Evolutionary conservation across 1,284 basidiomycete species (phyloP), one percentile per base, ranked within the genome.

Genomic region (Sanguinoderma infundibulare): DNA sequence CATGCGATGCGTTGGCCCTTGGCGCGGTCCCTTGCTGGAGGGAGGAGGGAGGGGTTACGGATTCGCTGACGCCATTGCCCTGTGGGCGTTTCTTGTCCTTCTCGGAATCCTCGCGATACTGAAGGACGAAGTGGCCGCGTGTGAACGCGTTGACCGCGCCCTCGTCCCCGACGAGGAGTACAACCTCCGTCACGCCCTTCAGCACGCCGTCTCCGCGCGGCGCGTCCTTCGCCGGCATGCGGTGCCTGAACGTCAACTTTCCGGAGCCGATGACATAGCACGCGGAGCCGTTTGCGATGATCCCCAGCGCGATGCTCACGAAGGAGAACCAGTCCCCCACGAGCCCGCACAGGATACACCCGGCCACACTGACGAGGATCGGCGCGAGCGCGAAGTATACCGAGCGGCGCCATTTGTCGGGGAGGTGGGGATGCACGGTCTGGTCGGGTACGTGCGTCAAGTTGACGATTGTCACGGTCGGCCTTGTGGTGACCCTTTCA

Each of bases 301-400:
- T 58, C 7, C 66, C 66, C 6, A 58, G 44, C 24, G 57, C 57
- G 39, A 65, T 67, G 55, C 59, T 65, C 42, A 42, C 57, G 53
- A 53, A 67, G 44, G 61, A 65, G 53, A 57, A 65, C 66, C 66
- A 67, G 60, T 67, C 66, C 28, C 35, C 57, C 14, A 57, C 59
- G 34, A 67, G 63, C 38, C 38, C 66, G 50, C 61, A 65, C 14
- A 61, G 24, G 3, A 67, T 55, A n/a, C 59, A 59, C n/a, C 61
- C 57, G 15, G 35, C 63, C 8, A 63, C 17, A 53, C 66, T 67
- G 26, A 51, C 55, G 6, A 35, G 14, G 42, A 67, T 65, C 0
- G 63, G 66, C 20, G 63, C 6, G 47, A 54, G n/a, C 4, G 66
- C 63, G 35, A 59, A 22, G 20, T 6, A 57, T 1, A 28, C 59